A percentile compares a stretch with the other conserved stretches of the same genome.
phyloP scores from a whole-genome alignment of 371 early-diverging fungal genomes.

The Rhizopus delemar region DNA sequence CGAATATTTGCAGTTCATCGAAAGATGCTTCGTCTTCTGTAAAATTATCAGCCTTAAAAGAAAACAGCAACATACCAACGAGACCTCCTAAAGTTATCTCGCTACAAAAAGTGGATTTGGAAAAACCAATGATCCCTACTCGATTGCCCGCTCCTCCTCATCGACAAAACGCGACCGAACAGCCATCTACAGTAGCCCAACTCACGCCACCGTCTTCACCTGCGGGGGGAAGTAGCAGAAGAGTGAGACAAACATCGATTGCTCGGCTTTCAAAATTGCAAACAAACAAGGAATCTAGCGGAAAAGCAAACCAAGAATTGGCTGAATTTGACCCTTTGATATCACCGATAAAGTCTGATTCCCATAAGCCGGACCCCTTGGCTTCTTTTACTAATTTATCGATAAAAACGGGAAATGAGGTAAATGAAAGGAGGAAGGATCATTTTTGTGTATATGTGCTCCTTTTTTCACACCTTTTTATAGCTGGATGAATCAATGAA shows the following conservation, averaged over 20 bases:
- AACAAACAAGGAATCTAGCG: neutral
- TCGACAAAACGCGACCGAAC: neutral
- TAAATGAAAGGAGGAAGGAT: too few relatives aligned
- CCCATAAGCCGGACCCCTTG: neutral
- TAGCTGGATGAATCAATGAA: too few relatives aligned
- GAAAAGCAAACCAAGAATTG: conserved; percentile 25
- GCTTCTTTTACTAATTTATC: too few relatives aligned
- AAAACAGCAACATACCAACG: neutral
- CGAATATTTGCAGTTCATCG: neutral
- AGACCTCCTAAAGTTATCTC: neutral
- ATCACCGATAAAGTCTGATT: conserved; percentile 9
- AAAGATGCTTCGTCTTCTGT: neutral
- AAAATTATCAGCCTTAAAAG: conserved; percentile 1
- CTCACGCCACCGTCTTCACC: conserved; percentile 29
- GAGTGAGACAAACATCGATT: conserved; percentile 19
- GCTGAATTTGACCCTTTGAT: conserved; percentile 31
- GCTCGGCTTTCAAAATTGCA: conserved; percentile 15
- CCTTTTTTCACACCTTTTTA: too few relatives aligned
- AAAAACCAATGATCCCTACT: conserved; percentile 14
- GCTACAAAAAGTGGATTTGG: conserved; percentile 8
- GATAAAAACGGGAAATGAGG: too few relatives aligned
- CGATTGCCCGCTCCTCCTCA: conserved; percentile 21
- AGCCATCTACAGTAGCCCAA: neutral
- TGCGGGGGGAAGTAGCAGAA: conserved; percentile 4
- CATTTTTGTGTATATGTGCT: too few relatives aligned